A percentile compares a stretch with the other conserved stretches of the same genome.
These are phyloP conservation scores for Geranium brycei DNA, from an alignment of 345 rosid genomes.

Conservation along the genomic window DNA sequence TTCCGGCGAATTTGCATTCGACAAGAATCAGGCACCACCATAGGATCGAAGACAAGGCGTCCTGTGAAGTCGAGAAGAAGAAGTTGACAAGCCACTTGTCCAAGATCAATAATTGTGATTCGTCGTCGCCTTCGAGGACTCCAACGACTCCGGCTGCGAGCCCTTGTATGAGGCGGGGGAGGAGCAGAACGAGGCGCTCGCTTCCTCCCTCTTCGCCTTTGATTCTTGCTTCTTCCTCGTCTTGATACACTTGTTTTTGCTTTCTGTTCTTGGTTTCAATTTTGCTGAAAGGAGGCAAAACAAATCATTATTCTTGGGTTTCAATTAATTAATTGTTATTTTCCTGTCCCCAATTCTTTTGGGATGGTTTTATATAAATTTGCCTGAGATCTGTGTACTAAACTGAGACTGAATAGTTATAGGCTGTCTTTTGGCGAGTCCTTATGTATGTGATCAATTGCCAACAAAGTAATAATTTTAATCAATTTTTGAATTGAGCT, in stretches of 20 bases:
- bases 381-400: too few relatives aligned
- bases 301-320: too few relatives aligned
- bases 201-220: slow-evolving; percentile 48
- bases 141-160: background rate
- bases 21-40: slow-evolving; percentile 46
- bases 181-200: slow-evolving; percentile 60
- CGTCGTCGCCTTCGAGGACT: slow-evolving; percentile 42
- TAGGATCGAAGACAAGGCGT: slow-evolving; percentile 44
- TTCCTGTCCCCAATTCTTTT: too few relatives aligned
- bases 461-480: too few relatives aligned
- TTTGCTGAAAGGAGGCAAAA: too few relatives aligned
- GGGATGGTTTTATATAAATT: too few relatives aligned
- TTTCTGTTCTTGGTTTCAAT: too few relatives aligned
- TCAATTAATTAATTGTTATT: too few relatives aligned
- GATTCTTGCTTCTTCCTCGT: slow-evolving; percentile 23
- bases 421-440: too few relatives aligned
- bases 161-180: slow-evolving; percentile 27
- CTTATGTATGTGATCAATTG: too few relatives aligned
- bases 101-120: slow-evolving; percentile 21
- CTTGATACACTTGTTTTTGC: background rate
- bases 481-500: too few relatives aligned
- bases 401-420: too few relatives aligned
- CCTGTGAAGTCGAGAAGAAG: slow-evolving; percentile 47
- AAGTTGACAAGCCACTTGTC: slow-evolving; percentile 36
- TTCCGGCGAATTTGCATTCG: slow-evolving; percentile 64